Evolutionary conservation across 1,284 basidiomycete genomes (phyloP).

Genomic region (Omphalotus olearius): DNA sequence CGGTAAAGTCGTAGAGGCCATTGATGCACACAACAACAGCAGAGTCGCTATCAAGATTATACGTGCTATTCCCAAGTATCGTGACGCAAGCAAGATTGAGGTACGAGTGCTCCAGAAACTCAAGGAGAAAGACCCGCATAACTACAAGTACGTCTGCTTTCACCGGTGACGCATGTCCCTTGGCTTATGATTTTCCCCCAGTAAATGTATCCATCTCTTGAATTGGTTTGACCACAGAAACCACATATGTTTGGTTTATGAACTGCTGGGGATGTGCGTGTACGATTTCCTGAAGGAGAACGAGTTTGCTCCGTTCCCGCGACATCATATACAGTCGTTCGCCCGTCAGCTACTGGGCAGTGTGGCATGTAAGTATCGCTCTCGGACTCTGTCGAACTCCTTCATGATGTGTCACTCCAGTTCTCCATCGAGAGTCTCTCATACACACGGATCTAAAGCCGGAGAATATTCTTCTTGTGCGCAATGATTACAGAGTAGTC

Average conservation of each 20-base stretch:
- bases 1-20: slow-evolving; percentile 96
- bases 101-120: slow-evolving; percentile 92
- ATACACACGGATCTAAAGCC: slow-evolving; percentile 99
- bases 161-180: slow-evolving; percentile 16
- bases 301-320: slow-evolving; percentile 93
- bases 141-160: slow-evolving; percentile 71
- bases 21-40: slow-evolving; percentile 74
- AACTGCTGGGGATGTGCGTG: slow-evolving; percentile 95
- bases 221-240: slow-evolving; percentile 97
- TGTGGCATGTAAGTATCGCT: slow-evolving; percentile 78
- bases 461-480: slow-evolving; percentile 94
- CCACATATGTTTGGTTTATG: slow-evolving; percentile 97
- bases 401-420: slow-evolving; percentile 37
- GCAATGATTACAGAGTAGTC: slow-evolving; percentile 70
- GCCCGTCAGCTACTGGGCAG: slow-evolving; percentile 90
- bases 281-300: slow-evolving; percentile 99
- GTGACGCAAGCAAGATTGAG: slow-evolving; percentile 98
- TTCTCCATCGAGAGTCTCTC: slow-evolving; percentile 87
- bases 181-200: slow-evolving; percentile 29
- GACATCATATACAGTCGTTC: slow-evolving; percentile 94
- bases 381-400: slow-evolving; percentile 6
- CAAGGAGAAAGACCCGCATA: slow-evolving; percentile 86
- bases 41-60: slow-evolving; percentile 99
- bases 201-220: slow-evolving; percentile 97
- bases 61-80: slow-evolving; percentile 92